phyloP scores from a whole-genome alignment of 179 eudicot species.

The Beta lomatogona region DNA sequence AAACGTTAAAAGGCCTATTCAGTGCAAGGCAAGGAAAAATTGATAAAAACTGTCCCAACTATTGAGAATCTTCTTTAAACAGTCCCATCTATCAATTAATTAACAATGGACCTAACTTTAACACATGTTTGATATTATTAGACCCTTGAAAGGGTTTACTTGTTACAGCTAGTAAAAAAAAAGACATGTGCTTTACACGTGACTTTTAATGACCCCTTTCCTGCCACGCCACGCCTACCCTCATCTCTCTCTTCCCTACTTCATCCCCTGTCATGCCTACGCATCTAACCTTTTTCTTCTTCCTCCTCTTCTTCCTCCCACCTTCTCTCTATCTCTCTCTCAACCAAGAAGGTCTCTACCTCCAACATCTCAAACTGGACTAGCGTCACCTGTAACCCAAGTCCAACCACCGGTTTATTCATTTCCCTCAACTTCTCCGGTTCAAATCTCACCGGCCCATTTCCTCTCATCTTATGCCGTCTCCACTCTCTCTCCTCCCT shows the following conservation, averaged over 20 bases:
- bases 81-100: no score
- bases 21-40: no score
- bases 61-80: no score
- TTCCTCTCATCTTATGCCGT: conserved; percentile 60
- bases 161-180: no score
- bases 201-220: not conserved
- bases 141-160: no score
- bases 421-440: conserved; percentile 52
- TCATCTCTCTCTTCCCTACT: no score
- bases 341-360: conserved; percentile 61
- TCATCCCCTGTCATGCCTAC: conserved; percentile 13
- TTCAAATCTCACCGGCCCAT: conserved; percentile 56
- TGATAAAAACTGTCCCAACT: no score
- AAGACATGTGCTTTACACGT: no score
- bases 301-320: conserved; percentile 17
- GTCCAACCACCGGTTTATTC: conserved; percentile 32
- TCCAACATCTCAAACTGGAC: conserved; percentile 54
- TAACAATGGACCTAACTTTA: no score
- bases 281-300: conserved; percentile 9
- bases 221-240: not conserved
- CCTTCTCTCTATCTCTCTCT: conserved; percentile 29
- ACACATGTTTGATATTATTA: no score
- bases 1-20: no score
- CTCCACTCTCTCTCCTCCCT: conserved; percentile 42
- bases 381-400: conserved; percentile 53